These are phyloP conservation scores for Nepenthes gracilis DNA, from an alignment of 148 eudicot genomes.

Conservation along the genomic window DNA sequence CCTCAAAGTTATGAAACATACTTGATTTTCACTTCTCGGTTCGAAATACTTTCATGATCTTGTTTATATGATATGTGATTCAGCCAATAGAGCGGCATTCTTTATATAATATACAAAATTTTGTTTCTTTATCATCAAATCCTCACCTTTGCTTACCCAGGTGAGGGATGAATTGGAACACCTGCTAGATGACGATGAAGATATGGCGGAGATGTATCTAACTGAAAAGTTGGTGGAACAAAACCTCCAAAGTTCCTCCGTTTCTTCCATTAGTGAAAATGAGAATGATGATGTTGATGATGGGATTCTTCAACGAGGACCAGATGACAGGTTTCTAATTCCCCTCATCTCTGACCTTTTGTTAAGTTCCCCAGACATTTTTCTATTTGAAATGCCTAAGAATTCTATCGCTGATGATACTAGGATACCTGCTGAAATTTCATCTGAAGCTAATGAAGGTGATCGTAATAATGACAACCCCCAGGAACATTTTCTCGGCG, in stretches of 20 bases:
- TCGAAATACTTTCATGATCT: background rate
- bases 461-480: conserved; percentile 17
- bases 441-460: conserved; percentile 35
- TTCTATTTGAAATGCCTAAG: background rate
- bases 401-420: conserved; percentile 1
- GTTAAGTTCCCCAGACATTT: conserved; percentile 3
- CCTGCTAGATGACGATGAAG: conserved; percentile 85
- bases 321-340: conserved; percentile 43
- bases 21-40: background rate
- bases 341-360: background rate
- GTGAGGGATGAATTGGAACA: conserved; percentile 98
- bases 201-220: conserved; percentile 98
- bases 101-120: background rate
- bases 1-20: too few species aligned
- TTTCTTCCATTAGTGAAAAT: conserved; percentile 40
- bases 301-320: conserved; percentile 35
- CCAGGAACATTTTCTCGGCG: conserved; percentile 32
- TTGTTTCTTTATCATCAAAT: background rate
- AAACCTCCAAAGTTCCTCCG: conserved; percentile 52
- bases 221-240: conserved; percentile 73
- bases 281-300: conserved; percentile 49
- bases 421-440: conserved; percentile 51
- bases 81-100: too few species aligned
- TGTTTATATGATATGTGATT: too few species aligned
- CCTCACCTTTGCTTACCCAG: conserved; percentile 19